Evolutionary conservation across 495 filamentous ascomycete species (phyloP), one percentile per base, ranked within the genome.

Genomic region (Apodospora peruviana): DNA sequence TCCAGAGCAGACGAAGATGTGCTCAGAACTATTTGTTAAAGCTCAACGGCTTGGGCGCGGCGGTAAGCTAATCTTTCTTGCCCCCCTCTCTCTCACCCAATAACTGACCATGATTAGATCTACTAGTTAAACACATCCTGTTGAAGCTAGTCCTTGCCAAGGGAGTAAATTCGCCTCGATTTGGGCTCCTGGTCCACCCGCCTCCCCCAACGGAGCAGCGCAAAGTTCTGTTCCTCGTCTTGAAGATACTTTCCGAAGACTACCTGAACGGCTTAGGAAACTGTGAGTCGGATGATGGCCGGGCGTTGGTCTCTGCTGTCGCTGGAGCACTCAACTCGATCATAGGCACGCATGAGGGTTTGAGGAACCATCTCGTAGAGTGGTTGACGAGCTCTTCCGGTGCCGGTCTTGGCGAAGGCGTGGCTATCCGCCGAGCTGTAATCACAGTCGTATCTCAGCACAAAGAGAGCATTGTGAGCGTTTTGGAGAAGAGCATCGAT

Each of bases 21-120:
- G 78, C 19, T 75, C 81, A 38, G 74, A 81, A 34, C 54, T 96
- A 22, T 72, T 84, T 27, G 74, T 75, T 9, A 86, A 84, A 55
- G 74, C 79, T 1, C 66, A 93, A 34, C 81, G 78, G 23, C 65
- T 96, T 47, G 91, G 89, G 4, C 85, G 91, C 67, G 69, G 75
- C 35, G 85, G 90, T 90, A 75, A 29, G 59, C 18, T 12, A 19
- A 44, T 1, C 14, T 16, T 25, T 20, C 14, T 42, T 11, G 19
- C 5, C 22, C 17, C 19, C 2, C 2, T 35, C 32, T 38, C 5
- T 9, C 3, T 12, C 25, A 18, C 36, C 14, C 17, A 3, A 27
- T 5, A 27, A 36, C 57, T 62, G 40, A 68, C 40, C 38, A 4
- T 20, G 35, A 0, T 3, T 39, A 90, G 86, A 85, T 42, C 65